Evolutionary conservation across 2,329 filamentous ascomycete genomes (phyloP), one percentile per base, ranked within the genome.

Genomic region (Fusarium irregulare): DNA sequence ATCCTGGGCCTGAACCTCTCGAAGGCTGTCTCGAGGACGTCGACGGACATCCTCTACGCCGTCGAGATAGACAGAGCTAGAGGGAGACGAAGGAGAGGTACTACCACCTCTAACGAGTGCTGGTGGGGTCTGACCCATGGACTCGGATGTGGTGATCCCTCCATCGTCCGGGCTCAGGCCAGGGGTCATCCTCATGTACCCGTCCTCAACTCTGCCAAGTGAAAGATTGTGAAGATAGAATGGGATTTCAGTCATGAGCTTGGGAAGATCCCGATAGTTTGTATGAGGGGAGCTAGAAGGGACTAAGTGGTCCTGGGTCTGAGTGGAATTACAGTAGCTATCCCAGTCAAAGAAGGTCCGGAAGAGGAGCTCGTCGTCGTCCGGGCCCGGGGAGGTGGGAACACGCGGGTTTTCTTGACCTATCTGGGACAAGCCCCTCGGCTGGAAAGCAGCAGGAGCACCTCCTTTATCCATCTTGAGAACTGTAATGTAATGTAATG

Each of bases 51-150:
- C 77, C 21, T 78, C 77, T 32, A 70, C 50, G 46, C 75, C 72
- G 28, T 79, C 79, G 28, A 78, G 66, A 64, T 76, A 75, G 71
- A 77, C 55, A 45, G 79, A 79, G 56, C 76, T 78, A 18, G 80
- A 81, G 71, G 80, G 77, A 63, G 81, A 79, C 21, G 80, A 82
- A n/a, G 80, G 80, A 42, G 80, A 81, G 48, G 79, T 77, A 71
- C 80, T 81, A 18, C 78, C 80, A 58, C 77, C 78, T 51, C 76
- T 77, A 59, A 80, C 71, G 56, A 82, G 78, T 28, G 78, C 80
- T 9, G 80, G 80, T 41, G 80, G 79, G 62, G 78, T 79, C 71
- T 78, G 78, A 51, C 76, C 77, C 51, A 79, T 79, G 75, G 78
- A 80, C 71, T 79, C 80, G 34, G 79, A 79, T 56, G 74, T 73